Percentiles rank a stretch among this genome's conserved stretches.
Evolutionary conservation across 2,329 filamentous ascomycete species (phyloP).

Genomic region (Xylariales sp.): DNA sequence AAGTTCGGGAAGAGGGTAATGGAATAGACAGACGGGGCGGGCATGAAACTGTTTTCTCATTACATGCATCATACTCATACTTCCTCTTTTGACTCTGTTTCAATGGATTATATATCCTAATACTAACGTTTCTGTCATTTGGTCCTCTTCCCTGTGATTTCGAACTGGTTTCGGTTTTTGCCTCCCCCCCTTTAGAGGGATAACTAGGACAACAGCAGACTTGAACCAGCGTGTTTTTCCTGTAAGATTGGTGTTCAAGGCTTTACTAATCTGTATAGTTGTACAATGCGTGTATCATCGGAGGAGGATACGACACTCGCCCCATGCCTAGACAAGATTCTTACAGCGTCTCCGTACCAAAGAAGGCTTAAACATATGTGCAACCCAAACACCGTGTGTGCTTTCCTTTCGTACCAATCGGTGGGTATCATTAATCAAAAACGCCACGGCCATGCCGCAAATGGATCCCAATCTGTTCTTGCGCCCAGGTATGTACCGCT

Average conservation of each 20-base stretch:
- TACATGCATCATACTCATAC: conserved; percentile 31
- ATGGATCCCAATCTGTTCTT: neutral
- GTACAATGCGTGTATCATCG: neutral
- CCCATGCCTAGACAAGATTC: neutral
- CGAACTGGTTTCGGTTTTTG: neutral
- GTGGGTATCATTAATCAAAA: neutral
- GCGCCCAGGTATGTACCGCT: neutral
- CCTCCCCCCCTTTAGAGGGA: no score
- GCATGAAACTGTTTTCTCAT: conserved; percentile 32
- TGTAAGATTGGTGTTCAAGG: neutral
- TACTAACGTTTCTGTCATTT: neutral
- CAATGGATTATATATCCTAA: conserved; percentile 33
- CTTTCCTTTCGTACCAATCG: neutral
- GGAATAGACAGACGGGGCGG: conserved; percentile 37
- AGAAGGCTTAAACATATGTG: neutral
- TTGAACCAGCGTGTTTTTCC: neutral
- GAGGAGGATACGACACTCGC: neutral
- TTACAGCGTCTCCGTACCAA: neutral
- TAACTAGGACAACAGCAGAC: neutral
- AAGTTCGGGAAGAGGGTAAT: conserved; percentile 30
- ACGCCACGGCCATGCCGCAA: neutral
- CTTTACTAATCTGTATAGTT: conserved; percentile 13
- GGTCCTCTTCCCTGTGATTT: neutral
- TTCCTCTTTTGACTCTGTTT: conserved; percentile 19
- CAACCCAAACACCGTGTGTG: neutral